phyloP scores from a whole-genome alignment of 129 eudicot species.

The Lactuca sativa region DNA sequence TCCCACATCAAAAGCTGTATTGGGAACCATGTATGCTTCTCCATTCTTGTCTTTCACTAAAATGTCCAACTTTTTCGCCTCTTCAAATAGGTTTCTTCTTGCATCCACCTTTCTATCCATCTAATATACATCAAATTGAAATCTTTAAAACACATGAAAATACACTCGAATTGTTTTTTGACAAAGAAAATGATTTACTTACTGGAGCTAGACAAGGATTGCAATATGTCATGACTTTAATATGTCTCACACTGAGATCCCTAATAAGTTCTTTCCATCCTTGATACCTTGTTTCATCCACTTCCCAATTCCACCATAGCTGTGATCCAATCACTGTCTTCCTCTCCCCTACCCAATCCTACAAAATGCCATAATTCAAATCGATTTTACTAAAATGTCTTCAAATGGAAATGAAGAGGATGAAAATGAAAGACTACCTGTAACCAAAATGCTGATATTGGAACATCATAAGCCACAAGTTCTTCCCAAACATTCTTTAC shows the following conservation, averaged over 20 bases:
- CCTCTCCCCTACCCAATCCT: conserved; percentile 99
- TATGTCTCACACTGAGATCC: conserved; percentile 58
- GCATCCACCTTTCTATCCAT: conserved; percentile 64
- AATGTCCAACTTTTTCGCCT: conserved; percentile 89
- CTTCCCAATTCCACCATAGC: conserved; percentile 99
- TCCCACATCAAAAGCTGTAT: conserved; percentile 99
- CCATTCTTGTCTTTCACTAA: conserved; percentile 81
- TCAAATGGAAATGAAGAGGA: no score
- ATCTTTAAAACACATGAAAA: conserved; percentile 5
- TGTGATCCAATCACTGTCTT: conserved; percentile 93
- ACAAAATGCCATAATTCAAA: background rate
- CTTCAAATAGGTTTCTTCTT: conserved; percentile 72
- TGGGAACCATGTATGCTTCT: conserved; percentile 90
- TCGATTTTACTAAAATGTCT: no score
- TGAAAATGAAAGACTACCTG: conserved; percentile 52
- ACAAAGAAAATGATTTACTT: conserved; percentile 10
- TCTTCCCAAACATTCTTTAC: conserved; percentile 74
- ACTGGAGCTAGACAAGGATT: conserved; percentile 98
- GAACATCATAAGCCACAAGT: conserved; percentile 58
- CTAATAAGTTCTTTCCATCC: conserved; percentile 77
- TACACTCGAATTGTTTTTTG: conserved; percentile 5
- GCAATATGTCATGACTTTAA: conserved; percentile 96
- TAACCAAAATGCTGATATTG: conserved; percentile 95
- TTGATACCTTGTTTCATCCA: conserved; percentile 64
- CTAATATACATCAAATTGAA: conserved; percentile 35